Evolutionary conservation across 805 yeast genomes (phyloP).

Genomic region (Brettanomyces anomalus): DNA sequence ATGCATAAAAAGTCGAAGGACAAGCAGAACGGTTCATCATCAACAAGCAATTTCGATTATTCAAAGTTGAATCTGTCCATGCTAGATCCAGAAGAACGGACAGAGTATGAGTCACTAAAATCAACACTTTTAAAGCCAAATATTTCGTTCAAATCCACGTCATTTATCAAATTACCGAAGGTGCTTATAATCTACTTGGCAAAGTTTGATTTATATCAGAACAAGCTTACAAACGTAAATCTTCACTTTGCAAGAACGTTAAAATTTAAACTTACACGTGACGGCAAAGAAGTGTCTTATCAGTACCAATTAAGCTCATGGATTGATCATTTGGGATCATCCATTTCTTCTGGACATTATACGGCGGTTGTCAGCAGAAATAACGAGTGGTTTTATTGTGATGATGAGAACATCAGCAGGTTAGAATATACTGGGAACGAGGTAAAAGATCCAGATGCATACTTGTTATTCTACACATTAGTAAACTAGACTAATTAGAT

Average conservation of each 20-base stretch:
- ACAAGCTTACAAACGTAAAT: constrained; percentile 18
- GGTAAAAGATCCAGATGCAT: constrained; percentile 45
- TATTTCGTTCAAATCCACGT: constrained; percentile 20
- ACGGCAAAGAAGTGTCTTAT: constrained; percentile 14
- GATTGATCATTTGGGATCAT: constrained; percentile 59
- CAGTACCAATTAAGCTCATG: constrained; percentile 51
- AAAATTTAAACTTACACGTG: constrained; percentile 35
- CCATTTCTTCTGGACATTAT: constrained; percentile 66
- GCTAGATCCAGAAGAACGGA: constrained; percentile 13
- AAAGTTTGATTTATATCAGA: constrained; percentile 21
- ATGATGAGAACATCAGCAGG: constrained; percentile 53
- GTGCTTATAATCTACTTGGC: constrained; percentile 25
- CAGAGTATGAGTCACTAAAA: constrained; percentile 14
- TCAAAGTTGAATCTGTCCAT: constrained; percentile 6
- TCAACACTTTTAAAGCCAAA: constrained; percentile 16
- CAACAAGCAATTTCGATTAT: constrained; percentile 4
- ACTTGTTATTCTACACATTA: constrained; percentile 56
- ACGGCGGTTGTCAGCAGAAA: constrained; percentile 52
- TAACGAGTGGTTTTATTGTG: constrained; percentile 63
- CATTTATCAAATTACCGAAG: constrained; percentile 27
- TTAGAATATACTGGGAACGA: constrained; percentile 29
- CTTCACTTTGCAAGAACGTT: constrained; percentile 16
- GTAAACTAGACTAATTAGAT: not conserved
- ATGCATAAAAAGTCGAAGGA: constrained; percentile 5
- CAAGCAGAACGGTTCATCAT: constrained; percentile 1